A percentile compares a stretch with the other conserved stretches of the same genome.
Evolutionary conservation across 2,329 filamentous ascomycete species (phyloP).

Genomic region (Didymella arachidicola): DNA sequence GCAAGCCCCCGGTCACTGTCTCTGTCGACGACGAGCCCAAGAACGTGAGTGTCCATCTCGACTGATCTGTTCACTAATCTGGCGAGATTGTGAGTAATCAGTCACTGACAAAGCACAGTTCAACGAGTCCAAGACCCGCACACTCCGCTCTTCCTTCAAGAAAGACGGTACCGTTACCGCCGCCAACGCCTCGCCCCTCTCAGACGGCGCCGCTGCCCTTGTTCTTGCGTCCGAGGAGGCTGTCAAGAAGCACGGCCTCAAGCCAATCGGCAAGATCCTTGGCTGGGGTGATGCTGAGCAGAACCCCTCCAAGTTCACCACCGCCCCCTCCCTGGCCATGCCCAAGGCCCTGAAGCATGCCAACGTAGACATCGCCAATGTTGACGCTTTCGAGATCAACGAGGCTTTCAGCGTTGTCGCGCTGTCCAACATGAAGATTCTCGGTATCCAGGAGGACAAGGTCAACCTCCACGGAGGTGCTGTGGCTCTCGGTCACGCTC

Average conservation of each 20-base stretch:
- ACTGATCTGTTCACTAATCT: neutral
- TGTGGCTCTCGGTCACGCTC: slow-evolving; percentile 93
- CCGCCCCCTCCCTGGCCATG: slow-evolving; percentile 89
- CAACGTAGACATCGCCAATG: slow-evolving; percentile 74
- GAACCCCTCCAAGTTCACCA: slow-evolving; percentile 93
- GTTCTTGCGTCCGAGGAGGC: slow-evolving; percentile 95
- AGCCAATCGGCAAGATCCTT: slow-evolving; percentile 93
- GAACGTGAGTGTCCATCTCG: slow-evolving; percentile 67
- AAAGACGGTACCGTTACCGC: slow-evolving; percentile 90
- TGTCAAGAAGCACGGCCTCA: slow-evolving; percentile 88
- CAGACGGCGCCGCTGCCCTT: slow-evolving; percentile 90
- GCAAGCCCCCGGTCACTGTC: slow-evolving; percentile 83
- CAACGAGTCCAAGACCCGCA: slow-evolving; percentile 60
- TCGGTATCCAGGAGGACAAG: slow-evolving; percentile 79
- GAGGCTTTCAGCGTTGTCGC: slow-evolving; percentile 98
- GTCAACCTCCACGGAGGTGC: slow-evolving; percentile 96
- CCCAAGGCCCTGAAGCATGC: slow-evolving; percentile 98
- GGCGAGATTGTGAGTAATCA: neutral
- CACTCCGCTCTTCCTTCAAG: slow-evolving; percentile 77
- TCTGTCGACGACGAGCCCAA: slow-evolving; percentile 94
- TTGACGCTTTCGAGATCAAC: slow-evolving; percentile 99
- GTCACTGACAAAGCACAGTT: slow-evolving; percentile 46
- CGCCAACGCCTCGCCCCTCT: slow-evolving; percentile 94
- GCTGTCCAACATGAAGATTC: slow-evolving; percentile 93
- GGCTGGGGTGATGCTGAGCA: slow-evolving; percentile 96